Evolutionary conservation across 164 flowering plant species (phyloP), one percentile per base, ranked within the genome.

Genomic region (Macadamia integrifolia): DNA sequence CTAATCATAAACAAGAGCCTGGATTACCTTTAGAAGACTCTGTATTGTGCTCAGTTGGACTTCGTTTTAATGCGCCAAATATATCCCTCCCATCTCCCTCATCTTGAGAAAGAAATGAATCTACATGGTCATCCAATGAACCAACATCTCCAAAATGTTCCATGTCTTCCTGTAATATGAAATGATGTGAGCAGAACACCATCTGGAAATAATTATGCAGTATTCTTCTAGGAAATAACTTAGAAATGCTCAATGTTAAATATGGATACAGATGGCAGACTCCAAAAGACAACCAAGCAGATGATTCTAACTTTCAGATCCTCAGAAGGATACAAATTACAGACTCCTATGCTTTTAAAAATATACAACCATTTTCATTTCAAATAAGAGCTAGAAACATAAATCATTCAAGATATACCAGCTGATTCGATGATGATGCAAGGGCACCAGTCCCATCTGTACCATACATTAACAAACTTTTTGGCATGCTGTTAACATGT

Each of bases 111-210:
- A 92, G 76, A 79, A 86, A 92, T 1, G 97, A 90, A 69, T 92
- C 98, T 60, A 91, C 90, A 71, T 87, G 83, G 74, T 89, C 97
- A 65, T 93, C 94, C 60, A 91, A 79, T 56, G 97, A 82, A 61
- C 88, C 93, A 69, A 88, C 84, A 79, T 89, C 98, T 74, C 85
- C 94, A 71, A 92, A 87, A 69, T 77, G 89, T 59, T 93, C 96
- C 66, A 93, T 79, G 73, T 93, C 97, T 48, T 94, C 98, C 98
- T 94, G 89, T 74, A 75, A 49, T 48, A 69, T 53, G 57, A 77
- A 70, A 72, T 64, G 15, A 62, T 53, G 53, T 48, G 11, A 23
- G 64, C 58, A 65, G 43, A 66, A 74, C 13, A 28, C 3, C 2
- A 55, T 18, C 12, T 3, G 55, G 17, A 50, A 50, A 14, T 46